Percentiles rank a stretch among this genome's conserved stretches.
Evolutionary conservation across 345 rosid species (phyloP).

Genomic region (Bruguiera gymnorhiza): DNA sequence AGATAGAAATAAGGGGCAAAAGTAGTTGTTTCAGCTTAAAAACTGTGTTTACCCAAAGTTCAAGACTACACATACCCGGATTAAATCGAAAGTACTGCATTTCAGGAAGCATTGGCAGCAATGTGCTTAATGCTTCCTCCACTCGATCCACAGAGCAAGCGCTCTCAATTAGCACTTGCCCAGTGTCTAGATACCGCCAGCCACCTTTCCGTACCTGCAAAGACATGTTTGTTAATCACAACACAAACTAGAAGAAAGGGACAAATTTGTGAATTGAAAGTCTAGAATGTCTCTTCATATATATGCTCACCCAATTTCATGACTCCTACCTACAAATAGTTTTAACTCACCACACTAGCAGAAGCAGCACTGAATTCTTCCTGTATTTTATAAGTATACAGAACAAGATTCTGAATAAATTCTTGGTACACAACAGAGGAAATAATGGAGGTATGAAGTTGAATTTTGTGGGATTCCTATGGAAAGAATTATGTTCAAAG

Average conservation of each 20-base stretch:
- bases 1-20: not conserved
- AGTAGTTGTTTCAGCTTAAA: not conserved
- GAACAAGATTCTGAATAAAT: not conserved
- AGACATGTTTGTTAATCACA: constrained; percentile 10
- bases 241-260: not conserved
- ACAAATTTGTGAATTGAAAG: too few species aligned
- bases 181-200: constrained; percentile 98
- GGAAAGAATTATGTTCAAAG: not conserved
- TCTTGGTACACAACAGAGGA: not conserved
- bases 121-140: constrained; percentile 92
- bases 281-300: too few species aligned
- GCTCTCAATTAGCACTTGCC: constrained; percentile 97
- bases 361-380: not conserved
- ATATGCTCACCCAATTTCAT: not conserved
- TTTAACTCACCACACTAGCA: not conserved
- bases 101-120: constrained; percentile 93
- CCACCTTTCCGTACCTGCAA: constrained; percentile 87
- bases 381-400: not conserved
- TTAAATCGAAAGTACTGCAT: constrained; percentile 88
- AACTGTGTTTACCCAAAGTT: constrained; percentile 5
- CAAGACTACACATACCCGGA: constrained; percentile 47
- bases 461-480: not conserved
- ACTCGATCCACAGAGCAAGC: constrained; percentile 98
- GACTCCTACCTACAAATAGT: not conserved
- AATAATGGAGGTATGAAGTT: not conserved